Evolutionary conservation across 139 green algal species (phyloP).

Genomic region (Pseudopediastrum boryanum): DNA sequence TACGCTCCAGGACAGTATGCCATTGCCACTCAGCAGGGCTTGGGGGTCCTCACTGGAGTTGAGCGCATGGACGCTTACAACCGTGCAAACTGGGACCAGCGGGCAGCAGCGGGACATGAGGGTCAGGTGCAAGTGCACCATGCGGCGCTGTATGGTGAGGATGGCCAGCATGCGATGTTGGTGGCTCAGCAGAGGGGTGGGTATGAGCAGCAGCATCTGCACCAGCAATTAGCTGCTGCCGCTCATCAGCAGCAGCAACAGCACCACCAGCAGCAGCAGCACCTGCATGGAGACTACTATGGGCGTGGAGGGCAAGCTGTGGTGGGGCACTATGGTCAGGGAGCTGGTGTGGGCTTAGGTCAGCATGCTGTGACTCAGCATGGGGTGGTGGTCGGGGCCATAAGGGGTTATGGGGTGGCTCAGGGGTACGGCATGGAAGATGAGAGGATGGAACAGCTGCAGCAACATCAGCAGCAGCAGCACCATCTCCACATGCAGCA

Average conservation of each 20-base stretch:
- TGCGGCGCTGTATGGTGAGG: not conserved
- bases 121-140: too few relatives aligned
- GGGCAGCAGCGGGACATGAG: not conserved
- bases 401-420: not conserved
- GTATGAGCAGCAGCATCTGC: not conserved
- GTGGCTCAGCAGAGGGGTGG: not conserved
- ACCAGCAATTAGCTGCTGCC: not conserved
- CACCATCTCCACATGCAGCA: not conserved
- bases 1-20: too few relatives aligned
- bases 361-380: not conserved
- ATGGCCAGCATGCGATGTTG: too few relatives aligned
- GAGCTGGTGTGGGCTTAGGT: not conserved
- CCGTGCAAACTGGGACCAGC: not conserved
- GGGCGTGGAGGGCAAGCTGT: not conserved
- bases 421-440: not conserved
- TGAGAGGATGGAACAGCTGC: not conserved
- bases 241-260: slow-evolving; percentile 22
- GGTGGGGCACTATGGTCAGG: not conserved
- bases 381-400: not conserved
- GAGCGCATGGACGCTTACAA: not conserved
- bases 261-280: not conserved
- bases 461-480: slow-evolving; percentile 21
- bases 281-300: not conserved
- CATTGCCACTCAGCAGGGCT: too few relatives aligned
- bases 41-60: too few relatives aligned